Evolutionary conservation across 345 rosid genomes (phyloP).

Genomic region (Dimocarpus longan): DNA sequence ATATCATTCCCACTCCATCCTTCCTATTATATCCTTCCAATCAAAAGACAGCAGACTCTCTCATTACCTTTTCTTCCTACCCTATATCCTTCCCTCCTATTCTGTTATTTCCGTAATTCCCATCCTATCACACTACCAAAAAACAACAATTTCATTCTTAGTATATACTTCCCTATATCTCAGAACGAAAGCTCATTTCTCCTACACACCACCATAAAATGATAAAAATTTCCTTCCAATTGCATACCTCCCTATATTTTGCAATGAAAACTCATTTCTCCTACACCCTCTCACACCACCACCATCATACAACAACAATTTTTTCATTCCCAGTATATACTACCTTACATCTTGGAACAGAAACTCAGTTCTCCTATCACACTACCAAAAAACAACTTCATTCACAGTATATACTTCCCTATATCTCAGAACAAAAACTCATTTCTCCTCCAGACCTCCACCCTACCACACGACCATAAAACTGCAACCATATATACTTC

Average conservation of each 20-base stretch:
- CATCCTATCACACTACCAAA: not conserved
- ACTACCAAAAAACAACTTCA: not conserved
- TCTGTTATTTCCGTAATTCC: not conserved
- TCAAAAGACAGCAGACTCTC: not conserved
- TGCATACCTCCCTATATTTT: not conserved
- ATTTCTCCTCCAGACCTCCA: not conserved
- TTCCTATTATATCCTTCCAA: not conserved
- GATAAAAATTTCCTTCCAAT: too few relatives aligned
- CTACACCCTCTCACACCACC: not conserved
- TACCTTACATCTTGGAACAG: too few relatives aligned
- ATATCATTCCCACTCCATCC: not conserved
- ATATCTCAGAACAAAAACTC: not conserved
- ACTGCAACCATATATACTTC: too few relatives aligned
- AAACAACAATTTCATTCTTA: not conserved
- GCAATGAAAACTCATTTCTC: not conserved
- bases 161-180: not conserved
- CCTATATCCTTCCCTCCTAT: not conserved
- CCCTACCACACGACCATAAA: too few relatives aligned
- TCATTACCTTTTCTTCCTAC: not conserved
- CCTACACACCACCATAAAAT: not conserved
- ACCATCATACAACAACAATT: too few relatives aligned
- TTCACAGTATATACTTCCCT: not conserved
- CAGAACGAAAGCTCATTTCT: not conserved
- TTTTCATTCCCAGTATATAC: not conserved
- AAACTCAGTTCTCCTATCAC: not conserved